Evolutionary conservation across 208 protist species (phyloP).

Genomic region (Leishmania tropica): DNA sequence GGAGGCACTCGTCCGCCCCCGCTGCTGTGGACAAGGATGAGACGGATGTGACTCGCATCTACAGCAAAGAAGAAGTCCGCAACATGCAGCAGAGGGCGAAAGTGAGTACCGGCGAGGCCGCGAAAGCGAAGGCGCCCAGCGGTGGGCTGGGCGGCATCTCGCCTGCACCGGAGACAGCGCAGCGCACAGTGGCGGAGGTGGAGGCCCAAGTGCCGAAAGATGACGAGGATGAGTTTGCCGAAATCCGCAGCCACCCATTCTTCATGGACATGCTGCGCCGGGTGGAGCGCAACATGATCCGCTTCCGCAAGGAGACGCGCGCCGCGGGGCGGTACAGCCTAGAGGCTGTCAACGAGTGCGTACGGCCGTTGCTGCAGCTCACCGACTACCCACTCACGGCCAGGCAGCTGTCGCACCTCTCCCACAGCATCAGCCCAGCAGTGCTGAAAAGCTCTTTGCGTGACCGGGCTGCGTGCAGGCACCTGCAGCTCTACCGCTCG

Average conservation of each 20-base stretch:
- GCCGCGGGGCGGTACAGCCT: constrained; percentile 61
- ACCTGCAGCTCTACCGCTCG: constrained; percentile 82
- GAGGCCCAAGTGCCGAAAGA: constrained; percentile 12
- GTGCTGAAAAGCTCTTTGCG: constrained; percentile 69
- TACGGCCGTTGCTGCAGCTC: constrained; percentile 87
- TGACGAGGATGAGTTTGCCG: constrained; percentile 44
- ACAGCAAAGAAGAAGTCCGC: constrained; percentile 65
- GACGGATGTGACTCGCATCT: constrained; percentile 70
- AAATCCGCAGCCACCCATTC: constrained; percentile 75
- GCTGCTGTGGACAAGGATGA: constrained; percentile 25
- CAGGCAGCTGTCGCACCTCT: constrained; percentile 59
- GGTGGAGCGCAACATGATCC: constrained; percentile 76
- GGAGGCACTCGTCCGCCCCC: background rate
- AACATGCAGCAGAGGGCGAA: constrained; percentile 20
- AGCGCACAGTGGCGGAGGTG: background rate
- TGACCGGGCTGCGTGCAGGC: constrained; percentile 53
- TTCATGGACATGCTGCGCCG: constrained; percentile 74
- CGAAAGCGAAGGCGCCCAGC: constrained; percentile 4
- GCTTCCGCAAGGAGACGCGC: constrained; percentile 75
- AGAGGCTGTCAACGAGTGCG: constrained; percentile 73
- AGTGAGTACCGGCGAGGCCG: background rate
- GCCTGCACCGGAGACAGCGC: constrained; percentile 1
- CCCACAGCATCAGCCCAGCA: constrained; percentile 60
- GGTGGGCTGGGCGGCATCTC: constrained; percentile 9
- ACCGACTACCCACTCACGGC: constrained; percentile 86